A percentile compares a stretch with the other conserved stretches of the same genome.
phyloP scores from a whole-genome alignment of 768 basidiomycete genomes.

The Chlorophyllum brunneum region DNA sequence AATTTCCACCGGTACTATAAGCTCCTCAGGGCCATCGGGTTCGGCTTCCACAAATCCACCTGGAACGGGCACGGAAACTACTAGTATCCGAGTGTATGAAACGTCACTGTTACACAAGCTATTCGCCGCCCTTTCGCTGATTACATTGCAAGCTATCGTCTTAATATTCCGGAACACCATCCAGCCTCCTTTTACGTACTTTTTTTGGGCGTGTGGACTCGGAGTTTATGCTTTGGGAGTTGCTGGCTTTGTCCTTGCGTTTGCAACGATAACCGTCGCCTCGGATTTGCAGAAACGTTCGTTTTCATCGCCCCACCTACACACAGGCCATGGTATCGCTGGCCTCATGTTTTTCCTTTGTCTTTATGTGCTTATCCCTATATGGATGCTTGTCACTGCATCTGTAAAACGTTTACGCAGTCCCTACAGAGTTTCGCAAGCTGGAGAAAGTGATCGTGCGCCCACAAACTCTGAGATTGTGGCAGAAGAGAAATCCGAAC shows the following conservation, averaged over 20 bases:
- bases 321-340: constrained; percentile 60
- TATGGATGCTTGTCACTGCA: constrained; percentile 14
- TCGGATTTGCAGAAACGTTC: constrained; percentile 28
- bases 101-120: constrained; percentile 44
- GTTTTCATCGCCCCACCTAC: constrained; percentile 32
- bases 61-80: neutral
- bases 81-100: constrained; percentile 19
- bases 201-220: constrained; percentile 34
- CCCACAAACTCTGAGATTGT: constrained; percentile 21
- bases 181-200: constrained; percentile 17
- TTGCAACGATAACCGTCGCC: constrained; percentile 48
- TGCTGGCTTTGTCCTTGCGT: constrained; percentile 57
- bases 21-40: constrained; percentile 21
- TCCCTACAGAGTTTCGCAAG: neutral
- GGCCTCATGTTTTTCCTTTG: constrained; percentile 62
- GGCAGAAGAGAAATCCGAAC: constrained; percentile 28
- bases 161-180: constrained; percentile 30
- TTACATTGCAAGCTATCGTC: constrained; percentile 31
- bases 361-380: constrained; percentile 52
- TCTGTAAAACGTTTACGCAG: neutral
- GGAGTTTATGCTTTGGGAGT: constrained; percentile 55
- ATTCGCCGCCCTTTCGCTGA: constrained; percentile 40
- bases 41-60: too few species aligned
- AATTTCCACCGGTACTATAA: constrained; percentile 18
- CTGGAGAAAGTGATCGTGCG: constrained; percentile 10